These are phyloP conservation scores for Talaromyces atroroseus DNA, from an alignment of 2,329 filamentous ascomycete genomes.

Conservation along the genomic window DNA sequence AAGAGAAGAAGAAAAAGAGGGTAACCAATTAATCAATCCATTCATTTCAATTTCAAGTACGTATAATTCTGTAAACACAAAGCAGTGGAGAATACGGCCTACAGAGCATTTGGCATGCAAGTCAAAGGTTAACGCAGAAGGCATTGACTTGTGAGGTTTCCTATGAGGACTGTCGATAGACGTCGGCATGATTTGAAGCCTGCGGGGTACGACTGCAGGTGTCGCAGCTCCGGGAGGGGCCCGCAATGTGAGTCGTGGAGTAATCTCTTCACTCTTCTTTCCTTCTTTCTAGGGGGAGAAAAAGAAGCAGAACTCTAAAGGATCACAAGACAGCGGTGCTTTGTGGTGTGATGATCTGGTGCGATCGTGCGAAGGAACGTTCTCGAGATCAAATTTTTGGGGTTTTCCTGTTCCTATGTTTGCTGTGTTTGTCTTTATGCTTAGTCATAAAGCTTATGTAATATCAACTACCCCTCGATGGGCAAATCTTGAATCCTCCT, in stretches of 20 bases:
- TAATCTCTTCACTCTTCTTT: not conserved
- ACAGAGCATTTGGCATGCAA: conserved; percentile 75
- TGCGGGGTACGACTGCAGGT: conserved; percentile 12
- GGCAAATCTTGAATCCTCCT: not conserved
- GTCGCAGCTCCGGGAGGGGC: not conserved
- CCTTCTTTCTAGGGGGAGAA: not conserved
- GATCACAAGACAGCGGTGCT: not conserved
- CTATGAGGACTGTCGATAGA: not conserved
- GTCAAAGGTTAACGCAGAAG: conserved; percentile 69
- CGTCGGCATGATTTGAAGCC: conserved; percentile 26
- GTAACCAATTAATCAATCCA: not conserved
- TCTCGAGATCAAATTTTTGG: not conserved
- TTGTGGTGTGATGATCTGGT: not conserved
- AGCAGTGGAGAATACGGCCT: conserved; percentile 27
- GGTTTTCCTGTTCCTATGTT: conserved; percentile 9
- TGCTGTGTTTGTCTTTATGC: conserved; percentile 14
- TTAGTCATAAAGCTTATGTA: conserved; percentile 13
- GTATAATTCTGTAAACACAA: not conserved
- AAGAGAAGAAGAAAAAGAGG: not conserved
- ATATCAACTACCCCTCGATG: not conserved
- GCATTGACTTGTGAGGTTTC: conserved; percentile 29
- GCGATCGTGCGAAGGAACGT: not conserved
- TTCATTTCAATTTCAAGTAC: not conserved
- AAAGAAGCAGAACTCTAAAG: not conserved
- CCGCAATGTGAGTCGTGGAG: not conserved